A percentile compares a stretch with the other conserved stretches of the same genome.
phyloP scores from a whole-genome alignment of 495 filamentous ascomycete species.

The Lasiosphaeria hispida region DNA sequence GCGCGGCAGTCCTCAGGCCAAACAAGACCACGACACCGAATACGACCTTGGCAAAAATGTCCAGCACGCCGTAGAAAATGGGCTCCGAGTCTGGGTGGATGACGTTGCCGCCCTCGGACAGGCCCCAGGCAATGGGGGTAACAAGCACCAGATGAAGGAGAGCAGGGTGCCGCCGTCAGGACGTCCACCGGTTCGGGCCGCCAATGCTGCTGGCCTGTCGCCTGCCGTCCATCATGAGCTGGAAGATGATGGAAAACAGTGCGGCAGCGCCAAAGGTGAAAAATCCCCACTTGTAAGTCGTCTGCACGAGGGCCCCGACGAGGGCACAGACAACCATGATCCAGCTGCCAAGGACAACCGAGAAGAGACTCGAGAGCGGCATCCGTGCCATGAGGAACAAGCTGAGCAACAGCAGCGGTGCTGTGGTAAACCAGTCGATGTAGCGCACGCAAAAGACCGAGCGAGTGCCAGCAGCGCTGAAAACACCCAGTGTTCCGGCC shows the following conservation, averaged over 20 bases:
- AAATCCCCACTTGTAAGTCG: conserved; percentile 66
- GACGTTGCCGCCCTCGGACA: conserved; percentile 65
- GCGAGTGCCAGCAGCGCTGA: conserved; percentile 41
- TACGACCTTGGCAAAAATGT: conserved; percentile 28
- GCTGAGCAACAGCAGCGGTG: conserved; percentile 53
- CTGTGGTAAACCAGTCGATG: conserved; percentile 59
- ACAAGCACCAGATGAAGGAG: conserved; percentile 60
- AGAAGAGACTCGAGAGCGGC: conserved; percentile 63
- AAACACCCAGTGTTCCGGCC: conserved; percentile 33
- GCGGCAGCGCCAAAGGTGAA: conserved; percentile 62
- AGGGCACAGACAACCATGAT: conserved; percentile 65
- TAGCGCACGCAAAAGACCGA: conserved; percentile 73
- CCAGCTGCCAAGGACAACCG: conserved; percentile 57
- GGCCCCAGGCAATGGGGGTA: conserved; percentile 67
- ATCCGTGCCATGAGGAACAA: conserved; percentile 63
- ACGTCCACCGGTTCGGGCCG: conserved; percentile 46
- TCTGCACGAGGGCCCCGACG: conserved; percentile 56
- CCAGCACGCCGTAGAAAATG: conserved; percentile 69
- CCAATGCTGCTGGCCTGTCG: conserved; percentile 54
- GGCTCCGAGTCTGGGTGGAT: conserved; percentile 61
- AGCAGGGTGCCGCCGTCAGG: conserved; percentile 49
- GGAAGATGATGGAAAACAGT: conserved; percentile 57
- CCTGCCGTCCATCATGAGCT: conserved; percentile 50
- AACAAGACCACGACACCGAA: neutral
- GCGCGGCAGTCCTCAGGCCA: neutral